Evolutionary conservation across 1,284 basidiomycete genomes (phyloP).

Genomic region (Ganoderma lucidum): DNA sequence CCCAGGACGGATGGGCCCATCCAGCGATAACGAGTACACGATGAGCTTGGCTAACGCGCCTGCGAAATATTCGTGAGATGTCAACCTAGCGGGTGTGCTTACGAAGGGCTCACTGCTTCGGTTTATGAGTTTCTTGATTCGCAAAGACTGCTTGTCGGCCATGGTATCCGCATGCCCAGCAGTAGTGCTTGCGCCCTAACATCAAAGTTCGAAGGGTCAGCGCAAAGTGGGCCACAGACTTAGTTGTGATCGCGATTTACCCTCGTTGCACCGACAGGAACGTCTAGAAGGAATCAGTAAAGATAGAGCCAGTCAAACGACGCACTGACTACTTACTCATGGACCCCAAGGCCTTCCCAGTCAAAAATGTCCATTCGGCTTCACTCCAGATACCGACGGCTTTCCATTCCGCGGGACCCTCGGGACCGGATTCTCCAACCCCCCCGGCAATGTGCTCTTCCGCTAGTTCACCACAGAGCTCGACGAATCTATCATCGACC

Average conservation of each 20-base stretch:
- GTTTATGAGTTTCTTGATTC: slow-evolving; percentile 66
- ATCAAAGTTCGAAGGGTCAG: slow-evolving; percentile 14
- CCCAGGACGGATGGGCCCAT: slow-evolving; percentile 68
- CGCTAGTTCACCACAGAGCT: slow-evolving; percentile 79
- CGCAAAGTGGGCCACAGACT: slow-evolving; percentile 12
- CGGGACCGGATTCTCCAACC: slow-evolving; percentile 56
- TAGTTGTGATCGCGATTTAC: slow-evolving; percentile 45
- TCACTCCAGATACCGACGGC: slow-evolving; percentile 92
- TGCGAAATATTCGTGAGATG: slow-evolving; percentile 39
- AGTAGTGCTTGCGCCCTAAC: slow-evolving; percentile 68
- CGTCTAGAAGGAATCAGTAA: slow-evolving; percentile 53
- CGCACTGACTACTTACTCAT: slow-evolving; percentile 70
- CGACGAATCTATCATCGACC: slow-evolving; percentile 87
- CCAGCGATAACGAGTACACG: slow-evolving; percentile 91
- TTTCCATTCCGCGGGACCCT: slow-evolving; percentile 69
- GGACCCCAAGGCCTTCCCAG: slow-evolving; percentile 87
- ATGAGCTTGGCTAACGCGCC: slow-evolving; percentile 88
- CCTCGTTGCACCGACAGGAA: slow-evolving; percentile 74
- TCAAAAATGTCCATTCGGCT: slow-evolving; percentile 85
- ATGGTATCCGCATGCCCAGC: slow-evolving; percentile 74
- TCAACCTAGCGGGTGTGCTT: slow-evolving; percentile 5
- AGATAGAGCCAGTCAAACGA: slow-evolving; percentile 15
- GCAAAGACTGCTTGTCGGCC: slow-evolving; percentile 68
- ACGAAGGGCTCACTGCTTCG: slow-evolving; percentile 6
- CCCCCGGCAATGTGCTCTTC: slow-evolving; percentile 80